These are phyloP conservation scores for Loxodes magnus DNA, from an alignment of 73 alveolate genomes.

Conservation along the genomic window DNA sequence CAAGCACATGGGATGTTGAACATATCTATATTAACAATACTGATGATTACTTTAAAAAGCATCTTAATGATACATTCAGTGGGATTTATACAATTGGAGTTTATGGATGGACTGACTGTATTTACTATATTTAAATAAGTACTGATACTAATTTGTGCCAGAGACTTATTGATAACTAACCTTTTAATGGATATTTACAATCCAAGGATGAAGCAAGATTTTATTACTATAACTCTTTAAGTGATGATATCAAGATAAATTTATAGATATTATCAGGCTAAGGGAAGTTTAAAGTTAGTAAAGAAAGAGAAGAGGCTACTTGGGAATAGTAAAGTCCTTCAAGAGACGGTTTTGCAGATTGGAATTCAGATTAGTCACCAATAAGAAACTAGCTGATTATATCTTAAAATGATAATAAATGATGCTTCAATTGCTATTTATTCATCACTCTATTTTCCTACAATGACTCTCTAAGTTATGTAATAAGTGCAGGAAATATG, in stretches of 20 bases:
- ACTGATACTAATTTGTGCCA: background rate
- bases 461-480: background rate
- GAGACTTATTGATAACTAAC: no score
- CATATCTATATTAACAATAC: background rate
- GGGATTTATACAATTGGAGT: slow-evolving; percentile 13
- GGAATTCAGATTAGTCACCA: background rate
- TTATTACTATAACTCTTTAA: background rate
- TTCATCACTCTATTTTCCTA: background rate
- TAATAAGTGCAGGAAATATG: background rate
- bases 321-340: background rate
- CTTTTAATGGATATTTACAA: no score
- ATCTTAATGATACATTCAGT: background rate
- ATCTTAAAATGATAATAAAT: background rate
- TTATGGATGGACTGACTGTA: background rate
- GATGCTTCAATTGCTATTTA: background rate
- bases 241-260: background rate
- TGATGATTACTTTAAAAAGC: background rate
- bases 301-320: background rate
- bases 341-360: background rate
- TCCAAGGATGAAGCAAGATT: background rate
- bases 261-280: no score
- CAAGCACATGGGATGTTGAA: slow-evolving; percentile 6
- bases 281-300: no score
- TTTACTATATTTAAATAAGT: background rate
- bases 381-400: background rate